A percentile compares a stretch with the other conserved stretches of the same genome.
Conservation (phyloP, 495 filamentous ascomycete species). For the Penicillium canescens region DNA sequence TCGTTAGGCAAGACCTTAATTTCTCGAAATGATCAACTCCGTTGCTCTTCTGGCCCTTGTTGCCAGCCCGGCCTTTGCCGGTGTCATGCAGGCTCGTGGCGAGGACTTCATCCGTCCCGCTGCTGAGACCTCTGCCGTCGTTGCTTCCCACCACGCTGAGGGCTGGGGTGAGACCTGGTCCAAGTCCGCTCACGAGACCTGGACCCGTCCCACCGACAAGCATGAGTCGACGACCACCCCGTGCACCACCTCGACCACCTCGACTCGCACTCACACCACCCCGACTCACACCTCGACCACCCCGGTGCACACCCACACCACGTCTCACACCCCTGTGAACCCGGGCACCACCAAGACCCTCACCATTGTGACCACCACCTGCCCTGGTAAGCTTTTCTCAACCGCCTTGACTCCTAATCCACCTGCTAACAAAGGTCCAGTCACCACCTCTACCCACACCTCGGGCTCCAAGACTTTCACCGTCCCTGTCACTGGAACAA, state of each 20-base stretch:
- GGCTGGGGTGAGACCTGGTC: slow-evolving; percentile 12
- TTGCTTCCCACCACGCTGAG: slow-evolving; percentile 1
- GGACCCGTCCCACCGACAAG: neutral
- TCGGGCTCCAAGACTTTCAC: slow-evolving; percentile 31
- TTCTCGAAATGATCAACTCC: slow-evolving; percentile 43
- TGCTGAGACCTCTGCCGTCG: slow-evolving; percentile 4
- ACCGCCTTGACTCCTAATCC: neutral
- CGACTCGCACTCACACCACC: slow-evolving; percentile 2
- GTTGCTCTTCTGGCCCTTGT: slow-evolving; percentile 43
- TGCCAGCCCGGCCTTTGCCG: slow-evolving; percentile 41
- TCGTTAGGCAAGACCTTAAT: slow-evolving; percentile 19
- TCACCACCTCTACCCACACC: slow-evolving; percentile 32
- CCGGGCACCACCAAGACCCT: slow-evolving; percentile 33
- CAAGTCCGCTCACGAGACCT: slow-evolving; percentile 4
- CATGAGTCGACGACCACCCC: slow-evolving; percentile 9
- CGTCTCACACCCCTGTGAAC: slow-evolving; percentile 16
- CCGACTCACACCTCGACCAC: slow-evolving; percentile 11
- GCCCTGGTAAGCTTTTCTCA: slow-evolving; percentile 33
- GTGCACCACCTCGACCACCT: slow-evolving; percentile 18
- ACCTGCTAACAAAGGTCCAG: slow-evolving; percentile 23
- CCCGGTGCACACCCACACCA: slow-evolving; percentile 1
- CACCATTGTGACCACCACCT: slow-evolving; percentile 37
- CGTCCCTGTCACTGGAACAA: slow-evolving; percentile 38
- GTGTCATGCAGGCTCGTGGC: slow-evolving; percentile 37
- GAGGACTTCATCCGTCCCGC: slow-evolving; percentile 14